Percentiles rank a stretch among this genome's conserved stretches.
phyloP scores from a whole-genome alignment of 2,329 filamentous ascomycete species.

The Aspergillus felis region DNA sequence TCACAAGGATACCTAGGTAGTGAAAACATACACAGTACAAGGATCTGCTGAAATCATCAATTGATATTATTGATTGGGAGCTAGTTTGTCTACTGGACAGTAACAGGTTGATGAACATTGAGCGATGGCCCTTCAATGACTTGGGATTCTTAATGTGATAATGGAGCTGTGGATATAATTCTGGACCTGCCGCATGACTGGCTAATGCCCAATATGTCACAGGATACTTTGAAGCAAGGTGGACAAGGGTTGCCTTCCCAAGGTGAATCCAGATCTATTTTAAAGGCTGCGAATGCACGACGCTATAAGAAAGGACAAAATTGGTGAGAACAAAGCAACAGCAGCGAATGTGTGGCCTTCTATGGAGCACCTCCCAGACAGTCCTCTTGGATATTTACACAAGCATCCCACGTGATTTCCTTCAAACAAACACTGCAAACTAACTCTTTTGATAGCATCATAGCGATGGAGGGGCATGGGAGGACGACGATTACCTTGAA shows the following conservation, averaged over 20 bases:
- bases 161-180: neutral
- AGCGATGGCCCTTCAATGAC: neutral
- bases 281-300: neutral
- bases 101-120: neutral
- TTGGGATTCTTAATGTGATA: neutral
- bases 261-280: neutral
- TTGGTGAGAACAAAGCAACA: neutral
- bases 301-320: neutral
- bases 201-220: neutral
- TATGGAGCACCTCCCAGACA: neutral
- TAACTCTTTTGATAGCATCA: constrained; percentile 12
- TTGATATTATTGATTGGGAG: neutral
- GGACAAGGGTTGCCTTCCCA: neutral
- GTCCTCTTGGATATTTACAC: constrained; percentile 29
- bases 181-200: neutral
- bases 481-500: neutral
- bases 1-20: too few relatives aligned
- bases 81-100: neutral
- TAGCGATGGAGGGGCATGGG: constrained; percentile 12
- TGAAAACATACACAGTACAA: too few relatives aligned
- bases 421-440: constrained; percentile 23
- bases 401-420: constrained; percentile 7
- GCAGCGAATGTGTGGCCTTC: neutral
- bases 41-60: neutral
- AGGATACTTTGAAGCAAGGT: neutral